Base-by-base conservation (phyloP, 129 eudicot species). In the Lonicera japonica region DNA sequence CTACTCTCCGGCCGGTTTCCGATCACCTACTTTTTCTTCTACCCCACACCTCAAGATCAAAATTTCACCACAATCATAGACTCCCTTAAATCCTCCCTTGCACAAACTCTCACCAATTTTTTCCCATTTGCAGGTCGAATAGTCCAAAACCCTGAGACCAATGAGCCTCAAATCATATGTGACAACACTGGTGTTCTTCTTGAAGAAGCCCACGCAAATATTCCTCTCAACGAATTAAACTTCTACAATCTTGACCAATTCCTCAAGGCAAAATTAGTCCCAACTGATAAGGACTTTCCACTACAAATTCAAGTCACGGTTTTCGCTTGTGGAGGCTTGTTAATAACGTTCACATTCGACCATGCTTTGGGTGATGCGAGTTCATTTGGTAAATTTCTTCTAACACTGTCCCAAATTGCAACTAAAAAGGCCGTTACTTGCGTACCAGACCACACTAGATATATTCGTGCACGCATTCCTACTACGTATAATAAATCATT, bases 341-440 rank as follows among this genome's bases (percentile, higher is more conserved):
- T 51, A 5, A 47, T 69, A 15, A 69, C 67, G 6, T 69, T 69
- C 68, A 70, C 75, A 22, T 70, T 70, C 17, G 75, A 70, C 34
- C 75, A 70, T 61, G 68, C 68, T 2, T 39, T 70, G 16, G 75
- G 75, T 0, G 75, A 70, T 18, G 75, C 75, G n/a, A 61, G 62
- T 70, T 52, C 75, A 43, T 70, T 70, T 25, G 20, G 75, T 24
- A 70, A 70, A 59, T 70, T 70, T 40, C 62, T 70, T 6, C 0
- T 54, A 6, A 60, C 67, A 9, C 61, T 68, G 68, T 70, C 62
- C 12, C 61, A 70, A 23, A 70, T 70, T 17, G 75, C 75, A 14
- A 36, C 19, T 45, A 14, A 11, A 19, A 70, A 61, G 40, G 21
- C 40, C 10, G 16, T 70, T 4, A 18, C 68, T 2, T 52, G 68